Evolutionary conservation across 108 stramenopile species (phyloP).

Genomic region (Conticribra weissflogii): DNA sequence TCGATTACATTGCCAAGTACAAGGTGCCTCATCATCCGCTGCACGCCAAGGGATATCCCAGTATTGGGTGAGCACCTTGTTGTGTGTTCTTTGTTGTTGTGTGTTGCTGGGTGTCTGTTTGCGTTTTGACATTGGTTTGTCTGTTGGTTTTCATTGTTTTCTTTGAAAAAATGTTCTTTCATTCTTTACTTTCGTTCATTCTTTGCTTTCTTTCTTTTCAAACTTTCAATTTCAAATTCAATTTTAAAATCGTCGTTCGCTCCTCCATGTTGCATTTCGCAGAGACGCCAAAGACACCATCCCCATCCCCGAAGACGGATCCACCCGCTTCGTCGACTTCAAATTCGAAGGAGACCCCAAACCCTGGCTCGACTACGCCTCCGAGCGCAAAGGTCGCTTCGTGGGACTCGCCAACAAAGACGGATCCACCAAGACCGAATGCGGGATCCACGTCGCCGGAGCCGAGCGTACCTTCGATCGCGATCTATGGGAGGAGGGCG

Average conservation of each 20-base stretch:
- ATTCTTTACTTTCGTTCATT: too few relatives aligned
- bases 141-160: background rate
- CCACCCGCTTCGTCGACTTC: constrained; percentile 77
- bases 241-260: too few relatives aligned
- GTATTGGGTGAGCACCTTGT: constrained; percentile 83
- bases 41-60: constrained; percentile 96
- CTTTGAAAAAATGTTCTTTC: background rate
- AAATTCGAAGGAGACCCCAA: constrained; percentile 88
- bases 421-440: constrained; percentile 97
- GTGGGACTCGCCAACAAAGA: constrained; percentile 95
- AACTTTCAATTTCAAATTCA: too few relatives aligned
- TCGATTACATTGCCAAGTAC: constrained; percentile 97
- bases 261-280: background rate
- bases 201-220: too few relatives aligned
- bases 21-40: constrained; percentile 95
- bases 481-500: constrained; percentile 83
- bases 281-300: constrained; percentile 94
- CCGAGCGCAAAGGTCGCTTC: constrained; percentile 95
- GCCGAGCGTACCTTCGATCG: constrained; percentile 92
- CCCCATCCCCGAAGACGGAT: constrained; percentile 89
- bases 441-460: constrained; percentile 94
- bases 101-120: too few relatives aligned
- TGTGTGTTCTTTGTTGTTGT: too few relatives aligned
- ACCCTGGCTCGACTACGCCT: constrained; percentile 94
- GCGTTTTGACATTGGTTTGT: too few relatives aligned